Percentiles rank a stretch among this genome's conserved stretches.
Evolutionary conservation across 202 grass and related monocot species (phyloP).

Genomic region (Setaria viridis): DNA sequence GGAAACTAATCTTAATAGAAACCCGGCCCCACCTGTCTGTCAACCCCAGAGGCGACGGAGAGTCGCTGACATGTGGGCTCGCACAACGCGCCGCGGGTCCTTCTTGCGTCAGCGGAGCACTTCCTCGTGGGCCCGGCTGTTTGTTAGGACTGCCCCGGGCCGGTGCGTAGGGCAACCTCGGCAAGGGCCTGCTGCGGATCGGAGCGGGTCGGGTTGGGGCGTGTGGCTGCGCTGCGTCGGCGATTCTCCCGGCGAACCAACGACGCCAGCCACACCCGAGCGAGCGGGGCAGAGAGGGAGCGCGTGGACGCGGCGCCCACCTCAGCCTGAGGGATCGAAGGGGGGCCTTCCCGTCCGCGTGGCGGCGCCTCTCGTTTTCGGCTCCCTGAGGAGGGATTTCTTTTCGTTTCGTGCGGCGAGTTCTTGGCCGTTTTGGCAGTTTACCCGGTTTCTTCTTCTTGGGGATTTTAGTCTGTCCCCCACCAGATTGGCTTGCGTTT

Average conservation of each 20-base stretch:
- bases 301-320: slow-evolving; percentile 25
- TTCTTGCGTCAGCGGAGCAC: not conserved
- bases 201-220: not conserved
- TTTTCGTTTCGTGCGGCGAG: slow-evolving; percentile 1
- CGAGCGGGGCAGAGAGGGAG: slow-evolving; percentile 6
- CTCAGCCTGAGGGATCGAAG: not conserved
- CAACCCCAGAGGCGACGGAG: not conserved
- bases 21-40: slow-evolving; percentile 2
- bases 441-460: not conserved
- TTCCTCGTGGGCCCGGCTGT: not conserved
- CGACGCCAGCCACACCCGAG: slow-evolving; percentile 26
- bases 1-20: not conserved
- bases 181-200: too few species aligned
- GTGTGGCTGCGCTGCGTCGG: slow-evolving; percentile 36
- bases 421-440: not conserved
- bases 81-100: not conserved
- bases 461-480: not conserved
- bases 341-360: not conserved
- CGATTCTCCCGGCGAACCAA: slow-evolving; percentile 42
- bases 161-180: not conserved
- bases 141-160: not conserved
- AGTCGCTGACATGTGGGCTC: not conserved
- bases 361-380: slow-evolving; percentile 13
- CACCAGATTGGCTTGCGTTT: not conserved
- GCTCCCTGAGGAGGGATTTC: not conserved